Evolutionary conservation across 768 basidiomycete species (phyloP), one percentile per base, ranked within the genome.

Genomic region (Mycena sanguinolenta): DNA sequence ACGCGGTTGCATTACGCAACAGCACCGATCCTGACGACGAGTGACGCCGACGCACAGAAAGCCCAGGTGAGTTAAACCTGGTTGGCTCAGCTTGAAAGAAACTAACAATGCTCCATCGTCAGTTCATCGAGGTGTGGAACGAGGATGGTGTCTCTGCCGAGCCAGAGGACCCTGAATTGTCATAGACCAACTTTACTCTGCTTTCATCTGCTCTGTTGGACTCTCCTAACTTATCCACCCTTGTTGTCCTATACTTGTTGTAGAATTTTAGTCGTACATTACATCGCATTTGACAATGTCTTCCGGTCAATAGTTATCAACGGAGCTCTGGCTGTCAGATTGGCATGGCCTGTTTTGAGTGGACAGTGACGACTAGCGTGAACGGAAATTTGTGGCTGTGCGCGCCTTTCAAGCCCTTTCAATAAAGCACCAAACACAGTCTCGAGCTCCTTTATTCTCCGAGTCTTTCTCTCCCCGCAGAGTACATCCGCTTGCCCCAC

Each of bases 81-180:
- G 12, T 57, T 14, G 32, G 13, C 10, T 52, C 50, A 13, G 57
- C 42, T 30, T 49, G 16, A 1, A 25, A 3, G 21, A 17, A 50
- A 50, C 55, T 76, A 28, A 63, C 32, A n/a, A n/a, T 55, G 70
- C 52, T 23, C 21, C 34, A n/a, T n/a, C 23, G 27, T 32, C 68
- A 95, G 92, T 92, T 94, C 79, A 82, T 93, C 61, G 88, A 90
- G 70, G 89, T 94, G 62, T 95, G 93, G 92, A 92, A 91, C 61
- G 93, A 92, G 76, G 93, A 95, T 74, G 94, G 93, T 28, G 85
- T 93, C 39, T 84, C 84, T 17, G 90, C 87, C 4, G 93, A 95
- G 79, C 87, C 87, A 28, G 86, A 87, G 75, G 90, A 89, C 55
- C 84, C 88, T 53, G 84, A 88, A 62, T 75, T 82, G 46, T 74